Base-by-base conservation (phyloP, 352 stramenopile genomes). In the Pythium insidiosum region DNA sequence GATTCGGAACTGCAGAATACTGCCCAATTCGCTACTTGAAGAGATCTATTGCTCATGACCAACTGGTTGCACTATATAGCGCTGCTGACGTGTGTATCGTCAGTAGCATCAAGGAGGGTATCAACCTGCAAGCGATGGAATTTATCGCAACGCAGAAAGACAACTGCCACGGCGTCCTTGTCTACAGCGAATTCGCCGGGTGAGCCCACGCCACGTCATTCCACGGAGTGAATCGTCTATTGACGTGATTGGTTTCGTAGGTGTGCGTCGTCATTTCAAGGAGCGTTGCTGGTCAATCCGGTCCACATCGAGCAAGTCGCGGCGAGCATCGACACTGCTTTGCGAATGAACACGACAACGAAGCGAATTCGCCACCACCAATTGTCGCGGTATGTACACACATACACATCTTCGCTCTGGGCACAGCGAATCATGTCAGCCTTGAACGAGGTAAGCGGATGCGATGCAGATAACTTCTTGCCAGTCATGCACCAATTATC, bases 161-260 rank as follows among this genome's bases (percentile, higher is more conserved):
- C 20, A 81, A 61, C 24, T 88, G 82, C 22, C 78, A 93, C 18
- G 85, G 85, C 0, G 85, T 95, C 16, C 68, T 96, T 4, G 82
- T 96, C 23, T 88, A 95, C 54, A 94, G 80, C 47, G 85, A 96
- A 54, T 96, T 96, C 58, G 84, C 85, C 25, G 85, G 85, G 66
- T 82, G 45, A 13, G 53, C n/a, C n/a, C n/a, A n/a, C n/a, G n/a
- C n/a, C n/a, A n/a, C n/a, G 45, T 6, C 19, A 2, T 20, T 13
- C 7, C 7, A 33, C 13, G 7, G 28, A 33, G 28, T 47, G 6
- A n/a, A 16, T 15, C 20, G 15, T 47, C 15, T 38, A 15, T 37
- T 47, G n/a, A n/a, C n/a, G n/a, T n/a, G n/a, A n/a, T n/a, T n/a
- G n/a, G n/a, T n/a, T n/a, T n/a, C n/a, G n/a, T 59, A 83, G 75